phyloP scores from a whole-genome alignment of 768 basidiomycete species.

The Termitomyces sp. region DNA sequence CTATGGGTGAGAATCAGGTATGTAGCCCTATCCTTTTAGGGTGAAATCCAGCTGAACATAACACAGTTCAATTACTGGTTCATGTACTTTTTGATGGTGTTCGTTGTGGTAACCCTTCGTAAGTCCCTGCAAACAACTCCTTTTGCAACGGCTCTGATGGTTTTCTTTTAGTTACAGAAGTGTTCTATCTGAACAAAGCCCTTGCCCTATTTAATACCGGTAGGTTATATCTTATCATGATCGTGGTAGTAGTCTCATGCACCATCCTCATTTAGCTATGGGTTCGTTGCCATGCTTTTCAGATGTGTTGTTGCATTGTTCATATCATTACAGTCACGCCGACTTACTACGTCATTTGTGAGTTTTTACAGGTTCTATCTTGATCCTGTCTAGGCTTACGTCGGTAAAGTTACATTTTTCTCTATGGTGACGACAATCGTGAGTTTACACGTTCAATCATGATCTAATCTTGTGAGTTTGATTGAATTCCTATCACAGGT shows the following conservation, averaged over 20 bases:
- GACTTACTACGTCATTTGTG: constrained; percentile 83
- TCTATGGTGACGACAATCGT: constrained; percentile 82
- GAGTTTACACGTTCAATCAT: constrained; percentile 18
- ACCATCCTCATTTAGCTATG: constrained; percentile 11
- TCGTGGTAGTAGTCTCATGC: constrained; percentile 56
- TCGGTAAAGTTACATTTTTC: constrained; percentile 64
- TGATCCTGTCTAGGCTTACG: neutral
- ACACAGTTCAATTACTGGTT: constrained; percentile 89
- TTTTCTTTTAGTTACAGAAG: constrained; percentile 62
- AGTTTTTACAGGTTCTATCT: constrained; percentile 19
- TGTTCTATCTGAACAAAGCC: constrained; percentile 94
- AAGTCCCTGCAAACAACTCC: constrained; percentile 20
- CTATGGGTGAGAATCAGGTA: constrained; percentile 74
- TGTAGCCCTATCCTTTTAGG: constrained; percentile 10
- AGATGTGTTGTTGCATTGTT: constrained; percentile 5
- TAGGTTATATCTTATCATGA: constrained; percentile 24
- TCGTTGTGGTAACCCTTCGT: constrained; percentile 80
- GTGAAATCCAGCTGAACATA: neutral
- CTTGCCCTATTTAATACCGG: constrained; percentile 93
- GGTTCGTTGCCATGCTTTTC: constrained; percentile 5
- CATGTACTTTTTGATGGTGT: constrained; percentile 80
- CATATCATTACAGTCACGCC: constrained; percentile 59
- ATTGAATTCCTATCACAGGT: constrained; percentile 36
- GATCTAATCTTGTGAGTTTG: neutral
- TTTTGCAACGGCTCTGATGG: constrained; percentile 9